A percentile compares a stretch with the other conserved stretches of the same genome.
These are phyloP conservation scores for Raphanus hybrid DNA, from an alignment of 441 rosid genomes.

Conservation along the genomic window DNA sequence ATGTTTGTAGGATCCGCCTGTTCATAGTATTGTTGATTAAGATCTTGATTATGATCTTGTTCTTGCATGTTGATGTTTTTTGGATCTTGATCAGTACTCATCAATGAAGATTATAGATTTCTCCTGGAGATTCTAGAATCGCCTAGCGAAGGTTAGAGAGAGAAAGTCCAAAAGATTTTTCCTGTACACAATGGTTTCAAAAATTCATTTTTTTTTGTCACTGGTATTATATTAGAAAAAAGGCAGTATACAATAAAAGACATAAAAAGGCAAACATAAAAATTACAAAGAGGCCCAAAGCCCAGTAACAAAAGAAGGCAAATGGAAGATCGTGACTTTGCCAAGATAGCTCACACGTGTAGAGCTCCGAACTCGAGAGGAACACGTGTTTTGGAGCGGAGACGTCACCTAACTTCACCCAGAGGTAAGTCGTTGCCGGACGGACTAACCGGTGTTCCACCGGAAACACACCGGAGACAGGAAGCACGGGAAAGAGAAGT, in stretches of 20 bases:
- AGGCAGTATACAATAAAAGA: too few relatives aligned
- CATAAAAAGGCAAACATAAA: too few relatives aligned
- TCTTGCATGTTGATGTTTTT: not conserved
- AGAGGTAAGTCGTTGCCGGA: not conserved
- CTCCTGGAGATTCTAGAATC: too few relatives aligned
- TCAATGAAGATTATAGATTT: too few relatives aligned
- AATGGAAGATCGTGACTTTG: not conserved
- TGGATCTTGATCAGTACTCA: not conserved
- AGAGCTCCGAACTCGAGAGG: not conserved
- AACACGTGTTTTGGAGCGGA: not conserved
- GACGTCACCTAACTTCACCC: not conserved
- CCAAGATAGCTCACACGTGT: not conserved
- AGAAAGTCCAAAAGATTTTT: too few relatives aligned
- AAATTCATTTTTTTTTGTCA: too few relatives aligned
- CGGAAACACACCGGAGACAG: not conserved
- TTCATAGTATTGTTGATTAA: not conserved
- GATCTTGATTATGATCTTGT: not conserved
- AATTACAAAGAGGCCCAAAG: not conserved
- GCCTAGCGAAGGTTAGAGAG: too few relatives aligned
- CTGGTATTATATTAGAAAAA: too few relatives aligned
- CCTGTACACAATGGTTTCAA: too few relatives aligned
- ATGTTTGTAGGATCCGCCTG: not conserved
- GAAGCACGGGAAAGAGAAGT: not conserved
- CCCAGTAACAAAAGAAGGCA: not conserved
- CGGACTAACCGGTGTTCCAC: not conserved